These are phyloP conservation scores for Gracilaria domingensis DNA, from an alignment of 23 red algal genomes.

Conservation along the genomic window DNA sequence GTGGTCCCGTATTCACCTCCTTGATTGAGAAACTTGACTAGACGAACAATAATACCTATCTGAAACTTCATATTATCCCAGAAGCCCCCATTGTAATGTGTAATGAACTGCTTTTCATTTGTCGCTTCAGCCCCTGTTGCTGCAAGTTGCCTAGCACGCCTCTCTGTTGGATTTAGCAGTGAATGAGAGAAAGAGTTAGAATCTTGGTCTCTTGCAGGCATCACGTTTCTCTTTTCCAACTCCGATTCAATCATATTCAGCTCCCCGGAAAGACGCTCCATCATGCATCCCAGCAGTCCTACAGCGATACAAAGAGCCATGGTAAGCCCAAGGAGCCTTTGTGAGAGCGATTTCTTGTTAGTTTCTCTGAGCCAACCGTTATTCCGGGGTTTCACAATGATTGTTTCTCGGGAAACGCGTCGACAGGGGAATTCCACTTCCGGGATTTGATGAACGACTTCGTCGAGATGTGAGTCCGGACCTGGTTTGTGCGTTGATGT, in stretches of 20 bases:
- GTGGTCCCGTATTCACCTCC: neutral
- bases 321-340: slow-evolving; percentile 6
- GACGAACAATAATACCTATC: neutral
- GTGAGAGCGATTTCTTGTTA: neutral
- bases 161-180: neutral
- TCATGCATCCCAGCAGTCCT: slow-evolving; percentile 24
- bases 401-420: neutral
- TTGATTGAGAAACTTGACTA: neutral
- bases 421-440: neutral
- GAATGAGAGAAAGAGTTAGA: neutral
- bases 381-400: neutral
- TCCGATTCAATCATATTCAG: slow-evolving; percentile 16
- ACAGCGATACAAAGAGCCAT: slow-evolving; percentile 25
- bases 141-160: slow-evolving; percentile 7
- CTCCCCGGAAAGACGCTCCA: slow-evolving; percentile 7
- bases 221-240: slow-evolving; percentile 20
- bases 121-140: neutral
- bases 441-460: neutral
- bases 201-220: neutral
- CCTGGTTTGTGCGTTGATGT: neutral
- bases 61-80: neutral
- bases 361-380: neutral
- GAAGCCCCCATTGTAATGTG: neutral
- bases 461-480: neutral
- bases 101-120: too few relatives aligned